Percentiles rank a stretch among this genome's conserved stretches.
These are phyloP conservation scores for Gymnopilus junonius DNA, from an alignment of 768 basidiomycete species.

Conservation along the genomic window DNA sequence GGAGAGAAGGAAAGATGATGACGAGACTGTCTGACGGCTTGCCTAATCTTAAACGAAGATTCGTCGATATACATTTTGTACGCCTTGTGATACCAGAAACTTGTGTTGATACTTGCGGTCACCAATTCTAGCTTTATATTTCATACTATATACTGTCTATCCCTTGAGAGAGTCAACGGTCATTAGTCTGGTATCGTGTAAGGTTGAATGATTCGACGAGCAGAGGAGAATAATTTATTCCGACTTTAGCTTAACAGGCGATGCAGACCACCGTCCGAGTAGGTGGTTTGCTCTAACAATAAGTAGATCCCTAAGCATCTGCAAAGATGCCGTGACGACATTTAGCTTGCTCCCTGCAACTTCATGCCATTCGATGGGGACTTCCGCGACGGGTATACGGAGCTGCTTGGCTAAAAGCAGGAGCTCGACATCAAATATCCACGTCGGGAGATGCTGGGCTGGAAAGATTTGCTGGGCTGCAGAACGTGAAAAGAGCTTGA, in stretches of 20 bases:
- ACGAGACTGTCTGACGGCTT: too few species aligned
- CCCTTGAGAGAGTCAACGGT: neutral
- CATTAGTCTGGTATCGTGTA: neutral
- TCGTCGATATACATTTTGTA: too few species aligned
- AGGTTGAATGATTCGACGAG: neutral
- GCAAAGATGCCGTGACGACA: constrained; percentile 80
- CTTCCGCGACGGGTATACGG: constrained; percentile 80
- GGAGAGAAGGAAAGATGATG: neutral
- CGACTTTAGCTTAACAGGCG: constrained; percentile 27
- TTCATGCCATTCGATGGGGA: constrained; percentile 93
- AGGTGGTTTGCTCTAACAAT: constrained; percentile 83
- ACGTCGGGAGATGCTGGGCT: constrained; percentile 82
- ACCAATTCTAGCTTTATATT: too few species aligned
- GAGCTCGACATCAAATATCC: constrained; percentile 98
- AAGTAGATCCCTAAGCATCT: constrained; percentile 89
- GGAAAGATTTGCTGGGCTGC: constrained; percentile 88
- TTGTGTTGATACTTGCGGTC: too few species aligned
- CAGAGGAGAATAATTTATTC: constrained; percentile 21
- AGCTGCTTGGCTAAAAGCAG: constrained; percentile 83
- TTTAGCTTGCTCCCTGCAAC: constrained; percentile 92
- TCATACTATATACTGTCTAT: too few species aligned
- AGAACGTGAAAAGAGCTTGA: constrained; percentile 90
- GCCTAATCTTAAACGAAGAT: neutral
- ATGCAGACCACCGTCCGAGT: constrained; percentile 73
- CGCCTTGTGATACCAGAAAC: too few species aligned